Evolutionary conservation across 106 monocot species (phyloP), one percentile per base, ranked within the genome.

Genomic region (Posidonia australis): DNA sequence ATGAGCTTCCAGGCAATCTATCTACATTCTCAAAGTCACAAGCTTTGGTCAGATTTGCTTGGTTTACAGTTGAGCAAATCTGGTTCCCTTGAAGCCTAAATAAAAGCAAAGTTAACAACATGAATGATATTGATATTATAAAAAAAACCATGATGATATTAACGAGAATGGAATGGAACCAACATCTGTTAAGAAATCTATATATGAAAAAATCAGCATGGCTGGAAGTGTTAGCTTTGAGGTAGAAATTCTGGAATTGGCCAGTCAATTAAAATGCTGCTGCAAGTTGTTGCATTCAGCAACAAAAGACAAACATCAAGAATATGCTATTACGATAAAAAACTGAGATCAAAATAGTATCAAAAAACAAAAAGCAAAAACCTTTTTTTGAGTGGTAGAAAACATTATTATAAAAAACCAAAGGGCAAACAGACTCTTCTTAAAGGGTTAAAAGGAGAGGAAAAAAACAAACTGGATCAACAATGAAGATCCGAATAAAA

Each of bases 1-100:
- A 62, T 24, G 63, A 65, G 51, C 44, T 68, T 79, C 66, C 72
- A 69, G 67, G 67, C 65, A 29, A 60, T 69, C 65, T 65, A 11
- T 32, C 46, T 58, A 49, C 49, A 36, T 27, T 26, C 46, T 62
- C 19, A 57, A 65, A 41, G 16, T 76, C 60, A 52, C 93, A 94
- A 61, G 71, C 73, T 18, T 65, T 61, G 27, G 41, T 24, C 20
- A 81, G 26, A 52, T 70, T 66, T 10, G 21, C 25, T 52, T 76
- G 52, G 45, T 36, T 71, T 47, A 51, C 27, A 58, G 72, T 82
- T 76, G 57, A 49, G 68, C 93, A 94, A 18, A 94, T 44, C 31
- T 83, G 89, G 63, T 94, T 94, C 54, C 86, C 89, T 63, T 66
- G 76, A 25, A 94, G 60, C 79, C 89, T 94, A 58, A 21, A 36